A percentile compares a stretch with the other conserved stretches of the same genome.
These are phyloP conservation scores for Westerdykella sp. DNA, from an alignment of 2,329 filamentous ascomycete species.

Conservation along the genomic window DNA sequence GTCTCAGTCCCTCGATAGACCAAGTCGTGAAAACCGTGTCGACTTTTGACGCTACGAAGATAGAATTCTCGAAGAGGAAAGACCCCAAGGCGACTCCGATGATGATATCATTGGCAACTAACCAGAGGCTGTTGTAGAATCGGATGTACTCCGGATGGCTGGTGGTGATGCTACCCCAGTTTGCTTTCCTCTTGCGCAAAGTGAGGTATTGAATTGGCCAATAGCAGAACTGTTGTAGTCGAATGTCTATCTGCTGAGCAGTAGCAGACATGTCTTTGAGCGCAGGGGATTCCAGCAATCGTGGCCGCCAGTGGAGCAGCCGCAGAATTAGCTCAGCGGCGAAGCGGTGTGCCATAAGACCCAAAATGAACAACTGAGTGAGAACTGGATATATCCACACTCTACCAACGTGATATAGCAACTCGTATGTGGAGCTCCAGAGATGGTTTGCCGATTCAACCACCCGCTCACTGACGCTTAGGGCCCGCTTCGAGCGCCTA, in stretches of 20 bases:
- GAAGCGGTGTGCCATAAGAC: conserved; percentile 72
- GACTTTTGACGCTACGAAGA: conserved; percentile 74
- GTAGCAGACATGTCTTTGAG: conserved; percentile 95
- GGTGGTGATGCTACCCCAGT: conserved; percentile 93
- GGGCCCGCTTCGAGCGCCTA: conserved; percentile 69
- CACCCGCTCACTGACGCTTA: conserved; percentile 90
- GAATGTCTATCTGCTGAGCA: conserved; percentile 94
- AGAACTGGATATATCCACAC: conserved; percentile 74
- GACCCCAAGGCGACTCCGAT: conserved; percentile 95
- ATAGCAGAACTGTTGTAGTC: conserved; percentile 96
- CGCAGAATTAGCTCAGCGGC: conserved; percentile 72
- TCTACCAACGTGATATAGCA: conserved; percentile 64
- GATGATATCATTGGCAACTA: conserved; percentile 97
- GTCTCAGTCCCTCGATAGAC: conserved; percentile 79
- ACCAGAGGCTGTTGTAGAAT: conserved; percentile 98
- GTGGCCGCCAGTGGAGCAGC: conserved; percentile 76
- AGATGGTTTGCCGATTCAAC: conserved; percentile 88
- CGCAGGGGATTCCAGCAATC: conserved; percentile 66
- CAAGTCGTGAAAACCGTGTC: conserved; percentile 70
- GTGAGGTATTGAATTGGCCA: conserved; percentile 97
- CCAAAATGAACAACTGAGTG: conserved; percentile 64
- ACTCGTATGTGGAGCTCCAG: conserved; percentile 65
- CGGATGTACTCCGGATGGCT: conserved; percentile 97
- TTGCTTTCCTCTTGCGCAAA: conserved; percentile 76
- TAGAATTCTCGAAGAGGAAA: conserved; percentile 92